Conservation (phyloP, 2,329 filamentous ascomycete species). For the Penicillium sp. region DNA sequence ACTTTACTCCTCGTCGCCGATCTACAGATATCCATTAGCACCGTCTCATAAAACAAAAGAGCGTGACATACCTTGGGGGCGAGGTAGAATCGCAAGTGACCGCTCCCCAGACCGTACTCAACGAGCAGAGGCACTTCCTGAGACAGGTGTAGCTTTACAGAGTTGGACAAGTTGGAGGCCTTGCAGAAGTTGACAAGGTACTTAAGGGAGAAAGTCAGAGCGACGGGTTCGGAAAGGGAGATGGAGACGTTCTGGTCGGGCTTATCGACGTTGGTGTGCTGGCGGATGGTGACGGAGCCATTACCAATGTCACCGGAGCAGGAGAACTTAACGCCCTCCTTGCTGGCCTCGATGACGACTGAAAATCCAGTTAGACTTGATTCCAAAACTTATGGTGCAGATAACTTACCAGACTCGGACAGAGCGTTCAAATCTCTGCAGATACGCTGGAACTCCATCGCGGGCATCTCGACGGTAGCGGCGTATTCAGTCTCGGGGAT, state of each 20-base stretch:
- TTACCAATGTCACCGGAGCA: conserved; percentile 95
- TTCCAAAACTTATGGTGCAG: not conserved
- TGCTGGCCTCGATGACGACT: conserved; percentile 95
- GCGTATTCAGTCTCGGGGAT: conserved; percentile 99
- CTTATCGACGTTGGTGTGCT: conserved; percentile 86
- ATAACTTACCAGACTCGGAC: conserved; percentile 82
- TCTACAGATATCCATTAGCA: conserved; percentile 53
- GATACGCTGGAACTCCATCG: conserved; percentile 88
- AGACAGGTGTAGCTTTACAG: conserved; percentile 89
- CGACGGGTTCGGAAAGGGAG: conserved; percentile 85
- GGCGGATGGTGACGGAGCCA: conserved; percentile 86
- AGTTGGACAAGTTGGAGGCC: conserved; percentile 75
- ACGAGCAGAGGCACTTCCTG: conserved; percentile 95
- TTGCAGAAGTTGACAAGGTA: conserved; percentile 99
- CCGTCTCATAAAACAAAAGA: not conserved
- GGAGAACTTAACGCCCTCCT: conserved; percentile 95
- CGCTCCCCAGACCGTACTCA: conserved; percentile 81
- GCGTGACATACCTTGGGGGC: conserved; percentile 78
- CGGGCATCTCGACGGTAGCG: conserved; percentile 84
- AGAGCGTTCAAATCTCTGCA: conserved; percentile 87
- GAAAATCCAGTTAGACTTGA: not conserved
- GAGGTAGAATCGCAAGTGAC: conserved; percentile 94
- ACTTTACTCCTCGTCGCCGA: conserved; percentile 56
- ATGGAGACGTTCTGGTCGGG: conserved; percentile 82
- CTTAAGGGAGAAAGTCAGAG: conserved; percentile 96